Evolutionary conservation across 1,139 yeast species (phyloP).

Genomic region (Pichia sp.): DNA sequence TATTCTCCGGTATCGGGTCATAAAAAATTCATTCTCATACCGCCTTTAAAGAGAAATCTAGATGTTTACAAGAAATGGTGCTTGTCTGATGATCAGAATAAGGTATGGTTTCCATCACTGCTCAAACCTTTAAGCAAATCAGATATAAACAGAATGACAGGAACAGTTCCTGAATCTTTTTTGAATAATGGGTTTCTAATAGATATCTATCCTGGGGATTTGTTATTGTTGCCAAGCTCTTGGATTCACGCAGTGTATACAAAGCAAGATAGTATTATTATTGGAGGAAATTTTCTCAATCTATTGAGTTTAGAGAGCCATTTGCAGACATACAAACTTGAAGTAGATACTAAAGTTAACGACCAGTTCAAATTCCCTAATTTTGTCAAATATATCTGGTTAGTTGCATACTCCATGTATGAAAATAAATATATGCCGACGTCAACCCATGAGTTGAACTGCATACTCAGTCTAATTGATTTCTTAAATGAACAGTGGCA

Average conservation of each 20-base stretch:
- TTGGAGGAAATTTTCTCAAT: conserved; percentile 84
- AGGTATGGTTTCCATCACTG: conserved; percentile 59
- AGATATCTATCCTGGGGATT: conserved; percentile 60
- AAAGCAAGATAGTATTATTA: conserved; percentile 69
- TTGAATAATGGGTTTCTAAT: conserved; percentile 52
- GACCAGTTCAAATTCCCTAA: conserved; percentile 70
- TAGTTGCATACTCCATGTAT: conserved; percentile 40
- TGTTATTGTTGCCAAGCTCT: conserved; percentile 80
- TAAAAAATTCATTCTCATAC: conserved; percentile 69
- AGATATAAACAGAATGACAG: neutral
- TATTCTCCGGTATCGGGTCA: conserved; percentile 70
- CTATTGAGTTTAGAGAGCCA: conserved; percentile 55
- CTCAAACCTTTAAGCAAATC: conserved; percentile 16
- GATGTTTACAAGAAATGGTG: conserved; percentile 68
- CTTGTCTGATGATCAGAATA: conserved; percentile 50
- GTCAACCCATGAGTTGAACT: conserved; percentile 8
- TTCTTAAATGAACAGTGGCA: conserved; percentile 20
- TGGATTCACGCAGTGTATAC: conserved; percentile 93
- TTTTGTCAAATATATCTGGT: conserved; percentile 66
- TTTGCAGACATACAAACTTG: conserved; percentile 52
- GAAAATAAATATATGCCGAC: conserved; percentile 11
- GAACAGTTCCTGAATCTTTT: conserved; percentile 16
- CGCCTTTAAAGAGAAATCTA: conserved; percentile 63
- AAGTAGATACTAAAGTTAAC: conserved; percentile 63
- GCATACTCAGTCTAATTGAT: conserved; percentile 11